Evolutionary conservation across 768 basidiomycete genomes (phyloP), one percentile per base, ranked within the genome.

Genomic region (Chalciporus piperatus): DNA sequence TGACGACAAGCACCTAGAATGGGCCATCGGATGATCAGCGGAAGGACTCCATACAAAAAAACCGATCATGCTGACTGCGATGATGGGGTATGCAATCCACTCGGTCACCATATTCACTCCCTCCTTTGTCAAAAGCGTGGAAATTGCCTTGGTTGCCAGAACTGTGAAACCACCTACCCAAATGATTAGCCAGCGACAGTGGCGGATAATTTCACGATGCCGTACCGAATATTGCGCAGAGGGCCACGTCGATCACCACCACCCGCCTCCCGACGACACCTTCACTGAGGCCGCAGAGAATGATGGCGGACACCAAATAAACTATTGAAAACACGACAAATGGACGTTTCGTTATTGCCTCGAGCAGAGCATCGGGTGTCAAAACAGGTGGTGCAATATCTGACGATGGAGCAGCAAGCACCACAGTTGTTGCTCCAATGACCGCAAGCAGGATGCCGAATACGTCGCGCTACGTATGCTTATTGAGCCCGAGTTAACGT

Each of bases 391-490:
- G 63, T 55, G 82, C 76, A 33, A 79, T 78, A 54, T 90, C 82
- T 6, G 88, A 84, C 10, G 84, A 73, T 66, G 91, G 80, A 54
- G 88, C 75, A 53, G 88, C 81, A 54, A 92, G 73, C 13, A 98
- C 95, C n/a, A 99, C 92, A 0, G 93, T 96, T 9, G 91, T 81
- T 1, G 94, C 94, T 16, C 96, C 96, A 12, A 95, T 67, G 33
- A 97, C 77, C 32, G 94, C 89, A 48, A 98, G 78, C 0, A 77
- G 48, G 40, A 97, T 84, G 22, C 92, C 91, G 27, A 91, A 61
- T 30, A 92, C 72, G 64, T 93, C 92, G 38, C 83, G 81, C 89
- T 91, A 51, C 19, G 47, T 30, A 22, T 32, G 27, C 16, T 54
- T 27, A 47, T 63, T 42, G 68, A 58, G 38, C 47, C 38, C 28